Evolutionary conservation across 2,329 filamentous ascomycete genomes (phyloP).

Genomic region (Hypoxylon sp.): DNA sequence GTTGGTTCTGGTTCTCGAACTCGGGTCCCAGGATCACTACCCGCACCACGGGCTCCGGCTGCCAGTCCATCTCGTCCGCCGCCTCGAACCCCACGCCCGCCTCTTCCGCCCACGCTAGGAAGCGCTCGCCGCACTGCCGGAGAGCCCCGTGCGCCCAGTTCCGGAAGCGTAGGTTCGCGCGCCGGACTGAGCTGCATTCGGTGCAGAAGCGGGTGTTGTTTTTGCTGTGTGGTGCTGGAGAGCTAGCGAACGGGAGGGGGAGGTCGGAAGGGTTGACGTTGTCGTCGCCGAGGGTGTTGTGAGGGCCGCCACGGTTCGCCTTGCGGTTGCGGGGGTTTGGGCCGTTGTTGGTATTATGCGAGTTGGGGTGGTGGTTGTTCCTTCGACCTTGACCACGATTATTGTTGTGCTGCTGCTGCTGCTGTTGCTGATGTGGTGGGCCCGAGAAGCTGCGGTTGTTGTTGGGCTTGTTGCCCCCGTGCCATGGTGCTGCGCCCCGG

Average conservation of each 20-base stretch:
- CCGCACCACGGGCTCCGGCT: conserved; percentile 53
- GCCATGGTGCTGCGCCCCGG: not conserved
- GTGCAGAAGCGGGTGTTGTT: conserved; percentile 43
- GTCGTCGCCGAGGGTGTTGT: not conserved
- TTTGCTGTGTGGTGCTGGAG: not conserved
- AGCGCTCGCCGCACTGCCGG: conserved; percentile 34
- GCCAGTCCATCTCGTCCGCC: conserved; percentile 55
- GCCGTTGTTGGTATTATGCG: conserved; percentile 13
- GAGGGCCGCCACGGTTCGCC: not conserved
- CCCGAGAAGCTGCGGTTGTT: not conserved
- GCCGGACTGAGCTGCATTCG: conserved; percentile 51
- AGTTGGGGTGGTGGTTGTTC: conserved; percentile 2
- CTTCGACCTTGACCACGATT: conserved; percentile 2
- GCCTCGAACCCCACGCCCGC: conserved; percentile 46
- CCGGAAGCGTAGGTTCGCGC: conserved; percentile 50
- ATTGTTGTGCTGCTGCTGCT: conserved; percentile 1
- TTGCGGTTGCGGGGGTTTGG: conserved; percentile 2
- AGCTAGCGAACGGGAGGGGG: not conserved
- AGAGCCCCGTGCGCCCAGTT: conserved; percentile 37
- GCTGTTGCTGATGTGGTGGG: not conserved
- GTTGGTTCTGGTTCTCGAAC: not conserved
- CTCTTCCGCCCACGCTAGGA: conserved; percentile 49
- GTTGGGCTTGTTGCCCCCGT: conserved; percentile 1
- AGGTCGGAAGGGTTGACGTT: not conserved
- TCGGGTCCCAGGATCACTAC: conserved; percentile 39